Evolutionary conservation across 2,329 filamentous ascomycete genomes (phyloP), one percentile per base, ranked within the genome.

Genomic region (Furcasterigmium furcatum): DNA sequence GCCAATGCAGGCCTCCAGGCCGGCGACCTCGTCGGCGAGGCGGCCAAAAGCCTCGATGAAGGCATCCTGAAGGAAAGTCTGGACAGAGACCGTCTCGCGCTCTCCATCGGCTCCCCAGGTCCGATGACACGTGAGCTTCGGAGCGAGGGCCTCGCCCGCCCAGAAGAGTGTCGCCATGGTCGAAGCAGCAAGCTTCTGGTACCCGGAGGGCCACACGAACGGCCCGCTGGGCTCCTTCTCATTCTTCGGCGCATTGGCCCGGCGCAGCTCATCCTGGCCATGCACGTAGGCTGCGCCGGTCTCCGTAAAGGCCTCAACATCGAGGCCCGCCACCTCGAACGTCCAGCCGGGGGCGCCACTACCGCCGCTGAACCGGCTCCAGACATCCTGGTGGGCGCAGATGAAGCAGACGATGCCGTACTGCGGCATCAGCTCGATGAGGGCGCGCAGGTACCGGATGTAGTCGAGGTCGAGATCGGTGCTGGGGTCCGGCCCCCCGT

Each of bases 381-480:
- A 71, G 10, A 70, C 66, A 36, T 71, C 67, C 49, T 71, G 67
- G 19, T 71, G 67, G 1, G 65, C 67, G 46, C 68, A 70, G n/a
- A 71, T 44, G 46, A 71, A 71, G 50, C 67, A 68, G 45, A 63
- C 63, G 38, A 71, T 56, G 19, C 68, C 67, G 39, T 65, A 66
- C 34, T 51, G 46, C 0, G 66, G 61, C 58, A 70, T 70, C 44
- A 67, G 46, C 25, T 63, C 57, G 4, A 71, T 51, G 16, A 71
- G 59, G 20, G 55, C 50, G 10, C 60, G 58, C 9, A 71, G 53
- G 44, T 69, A 71, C 4, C 50, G 57, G 9, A 71, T 62, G 43
- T 71, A 71, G 45, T 67, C 65, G 7, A 63, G 44, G 46, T 71
- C 67, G 4, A 62, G 50, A 46, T 68, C 58, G n/a, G 50, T 55